Evolutionary conservation across 2,329 filamentous ascomycete genomes (phyloP).

Genomic region (Shiraia sp.): DNA sequence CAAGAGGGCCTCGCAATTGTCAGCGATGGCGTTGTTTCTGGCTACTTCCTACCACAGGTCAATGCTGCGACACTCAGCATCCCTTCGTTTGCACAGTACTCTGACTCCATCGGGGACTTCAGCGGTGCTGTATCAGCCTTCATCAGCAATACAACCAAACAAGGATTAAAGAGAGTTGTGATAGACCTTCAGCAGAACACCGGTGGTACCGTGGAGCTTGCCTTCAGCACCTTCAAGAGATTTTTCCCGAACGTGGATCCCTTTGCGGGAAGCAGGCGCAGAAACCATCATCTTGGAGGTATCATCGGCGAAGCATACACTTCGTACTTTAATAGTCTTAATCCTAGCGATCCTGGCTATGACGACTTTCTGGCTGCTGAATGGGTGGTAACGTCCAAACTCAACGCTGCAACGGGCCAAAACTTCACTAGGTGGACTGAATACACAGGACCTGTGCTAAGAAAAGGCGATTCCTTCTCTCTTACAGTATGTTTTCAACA

Average conservation of each 20-base stretch:
- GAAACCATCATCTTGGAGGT: conserved; percentile 42
- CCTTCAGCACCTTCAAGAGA: conserved; percentile 49
- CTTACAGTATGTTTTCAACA: neutral
- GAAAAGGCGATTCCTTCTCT: conserved; percentile 37
- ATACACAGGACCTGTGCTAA: conserved; percentile 33
- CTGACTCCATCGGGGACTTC: conserved; percentile 40
- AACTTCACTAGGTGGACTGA: conserved; percentile 49
- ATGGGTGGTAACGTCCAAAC: conserved; percentile 16
- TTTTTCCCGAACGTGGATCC: conserved; percentile 52
- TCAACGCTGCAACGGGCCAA: conserved; percentile 24
- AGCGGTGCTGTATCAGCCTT: conserved; percentile 43
- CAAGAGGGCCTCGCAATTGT: conserved; percentile 22
- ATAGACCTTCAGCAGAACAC: conserved; percentile 64
- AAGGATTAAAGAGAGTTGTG: conserved; percentile 58
- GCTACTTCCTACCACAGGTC: conserved; percentile 48
- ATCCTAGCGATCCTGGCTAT: neutral
- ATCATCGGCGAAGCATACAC: conserved; percentile 19
- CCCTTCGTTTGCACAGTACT: conserved; percentile 42
- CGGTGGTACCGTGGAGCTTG: conserved; percentile 52
- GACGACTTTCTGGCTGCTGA: conserved; percentile 11
- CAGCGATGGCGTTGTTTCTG: conserved; percentile 34
- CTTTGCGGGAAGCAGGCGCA: conserved; percentile 49
- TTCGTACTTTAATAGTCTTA: conserved; percentile 1
- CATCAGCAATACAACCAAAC: conserved; percentile 48
- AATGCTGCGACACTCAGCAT: conserved; percentile 49